These are phyloP conservation scores for Candolleomyces aberdarensis DNA, from an alignment of 768 basidiomycete genomes.

Conservation along the genomic window DNA sequence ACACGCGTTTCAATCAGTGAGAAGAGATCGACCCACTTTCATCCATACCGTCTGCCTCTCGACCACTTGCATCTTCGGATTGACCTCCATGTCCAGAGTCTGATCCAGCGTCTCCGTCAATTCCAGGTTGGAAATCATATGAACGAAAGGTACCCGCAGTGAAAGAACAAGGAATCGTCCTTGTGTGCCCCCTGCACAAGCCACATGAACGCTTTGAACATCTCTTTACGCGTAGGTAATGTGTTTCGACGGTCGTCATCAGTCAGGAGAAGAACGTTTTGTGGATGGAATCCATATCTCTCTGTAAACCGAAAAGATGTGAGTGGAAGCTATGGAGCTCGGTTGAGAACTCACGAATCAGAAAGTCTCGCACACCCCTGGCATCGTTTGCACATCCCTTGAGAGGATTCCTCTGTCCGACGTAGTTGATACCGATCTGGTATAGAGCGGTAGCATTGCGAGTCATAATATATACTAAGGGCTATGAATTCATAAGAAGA, in stretches of 20 bases:
- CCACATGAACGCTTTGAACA: slow-evolving; percentile 49
- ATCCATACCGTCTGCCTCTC: slow-evolving; percentile 77
- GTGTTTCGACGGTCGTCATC: slow-evolving; percentile 49
- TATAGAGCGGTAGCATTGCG: neutral
- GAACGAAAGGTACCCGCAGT: slow-evolving; percentile 42
- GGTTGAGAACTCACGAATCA: slow-evolving; percentile 43
- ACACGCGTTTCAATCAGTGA: neutral
- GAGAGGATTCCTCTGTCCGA: slow-evolving; percentile 58
- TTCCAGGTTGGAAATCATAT: neutral
- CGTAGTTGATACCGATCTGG: slow-evolving; percentile 80
- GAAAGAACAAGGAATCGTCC: slow-evolving; percentile 77
- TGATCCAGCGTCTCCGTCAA: slow-evolving; percentile 19
- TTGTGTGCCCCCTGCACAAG: slow-evolving; percentile 65
- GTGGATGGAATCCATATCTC: slow-evolving; percentile 49
- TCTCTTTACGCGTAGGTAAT: slow-evolving; percentile 45
- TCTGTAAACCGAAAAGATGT: slow-evolving; percentile 10
- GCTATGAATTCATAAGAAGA: slow-evolving; percentile 2
- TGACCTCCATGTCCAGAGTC: slow-evolving; percentile 98
- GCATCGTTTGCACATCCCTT: slow-evolving; percentile 84
- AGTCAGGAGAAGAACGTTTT: slow-evolving; percentile 68
- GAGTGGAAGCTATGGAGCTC: neutral
- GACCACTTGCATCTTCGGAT: slow-evolving; percentile 69
- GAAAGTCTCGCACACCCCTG: slow-evolving; percentile 62
- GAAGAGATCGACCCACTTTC: slow-evolving; percentile 33
- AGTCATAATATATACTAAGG: slow-evolving; percentile 1